These are phyloP conservation scores for Aureobasidium sp. DNA, from an alignment of 2,329 filamentous ascomycete genomes.

Conservation along the genomic window DNA sequence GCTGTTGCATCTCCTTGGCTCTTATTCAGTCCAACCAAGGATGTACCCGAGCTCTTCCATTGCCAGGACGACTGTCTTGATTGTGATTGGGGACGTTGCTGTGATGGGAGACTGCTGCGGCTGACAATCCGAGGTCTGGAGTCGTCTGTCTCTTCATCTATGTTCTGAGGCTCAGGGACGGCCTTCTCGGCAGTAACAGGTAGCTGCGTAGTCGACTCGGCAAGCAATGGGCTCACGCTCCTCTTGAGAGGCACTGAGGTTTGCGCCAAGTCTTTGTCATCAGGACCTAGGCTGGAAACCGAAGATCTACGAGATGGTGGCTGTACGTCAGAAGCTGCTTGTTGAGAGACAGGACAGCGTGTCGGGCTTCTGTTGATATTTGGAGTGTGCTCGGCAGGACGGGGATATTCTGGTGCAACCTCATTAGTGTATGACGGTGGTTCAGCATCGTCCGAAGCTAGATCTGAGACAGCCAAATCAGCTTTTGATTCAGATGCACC, in stretches of 20 bases:
- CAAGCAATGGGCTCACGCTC: neutral
- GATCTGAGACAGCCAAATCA: neutral
- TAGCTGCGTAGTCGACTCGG: neutral
- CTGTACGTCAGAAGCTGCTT: neutral
- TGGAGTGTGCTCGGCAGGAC: neutral
- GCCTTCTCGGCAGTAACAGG: neutral
- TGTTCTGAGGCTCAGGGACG: neutral
- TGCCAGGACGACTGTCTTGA: slow-evolving; percentile 4
- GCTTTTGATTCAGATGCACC: no score
- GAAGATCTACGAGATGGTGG: neutral
- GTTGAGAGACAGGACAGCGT: neutral
- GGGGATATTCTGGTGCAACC: neutral
- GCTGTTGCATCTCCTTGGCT: neutral
- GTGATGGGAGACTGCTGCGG: slow-evolving; percentile 10
- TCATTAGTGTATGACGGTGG: neutral
- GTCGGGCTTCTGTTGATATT: neutral
- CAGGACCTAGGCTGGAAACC: neutral
- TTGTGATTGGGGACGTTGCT: slow-evolving; percentile 2
- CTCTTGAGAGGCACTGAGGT: neutral
- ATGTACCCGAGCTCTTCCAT: slow-evolving; percentile 7
- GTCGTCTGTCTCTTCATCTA: neutral
- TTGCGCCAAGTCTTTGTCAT: neutral
- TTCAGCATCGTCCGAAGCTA: neutral
- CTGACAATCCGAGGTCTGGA: slow-evolving; percentile 2
- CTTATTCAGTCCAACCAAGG: neutral